Conservation (phyloP, 192 early-diverging fungal species). For the Coemansia aciculifera region DNA sequence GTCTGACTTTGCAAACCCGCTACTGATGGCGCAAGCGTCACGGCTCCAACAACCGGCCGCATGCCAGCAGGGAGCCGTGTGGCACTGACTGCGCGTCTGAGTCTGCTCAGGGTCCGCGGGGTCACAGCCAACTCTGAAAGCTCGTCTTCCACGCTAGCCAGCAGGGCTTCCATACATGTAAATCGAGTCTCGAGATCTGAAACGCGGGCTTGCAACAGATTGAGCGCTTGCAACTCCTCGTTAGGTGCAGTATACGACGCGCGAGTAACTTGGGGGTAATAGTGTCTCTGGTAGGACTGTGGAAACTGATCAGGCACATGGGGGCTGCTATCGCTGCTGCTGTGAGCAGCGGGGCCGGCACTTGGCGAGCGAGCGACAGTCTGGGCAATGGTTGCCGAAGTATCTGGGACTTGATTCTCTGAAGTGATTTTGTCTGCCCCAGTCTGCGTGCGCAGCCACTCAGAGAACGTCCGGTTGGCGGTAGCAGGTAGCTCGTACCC, state of each 20-base stretch:
- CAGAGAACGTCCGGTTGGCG: slow-evolving; percentile 13
- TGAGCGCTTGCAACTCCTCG: slow-evolving; percentile 5
- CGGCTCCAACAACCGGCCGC: slow-evolving; percentile 16
- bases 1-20: slow-evolving; percentile 3
- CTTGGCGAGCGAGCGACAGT: slow-evolving; percentile 5
- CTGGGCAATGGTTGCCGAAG: slow-evolving; percentile 5
- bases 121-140: slow-evolving; percentile 18
- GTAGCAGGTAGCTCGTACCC: not conserved
- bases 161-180: slow-evolving; percentile 38
- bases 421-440: not conserved
- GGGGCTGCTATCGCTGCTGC: not conserved
- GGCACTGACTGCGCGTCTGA: slow-evolving; percentile 11
- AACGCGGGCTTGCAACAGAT: slow-evolving; percentile 23
- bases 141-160: slow-evolving; percentile 36
- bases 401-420: slow-evolving; percentile 4
- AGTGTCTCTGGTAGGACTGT: slow-evolving; percentile 18
- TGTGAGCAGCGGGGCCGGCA: not conserved
- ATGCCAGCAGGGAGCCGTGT: slow-evolving; percentile 14
- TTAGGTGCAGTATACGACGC: not conserved
- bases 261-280: slow-evolving; percentile 4
- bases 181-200: slow-evolving; percentile 42
- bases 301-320: not conserved
- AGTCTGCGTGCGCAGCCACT: slow-evolving; percentile 30
- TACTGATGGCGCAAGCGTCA: not conserved
- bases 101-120: slow-evolving; percentile 17